A percentile compares a stretch with the other conserved stretches of the same genome.
Evolutionary conservation across 768 basidiomycete genomes (phyloP).

Genomic region (Suillus occidentalis): DNA sequence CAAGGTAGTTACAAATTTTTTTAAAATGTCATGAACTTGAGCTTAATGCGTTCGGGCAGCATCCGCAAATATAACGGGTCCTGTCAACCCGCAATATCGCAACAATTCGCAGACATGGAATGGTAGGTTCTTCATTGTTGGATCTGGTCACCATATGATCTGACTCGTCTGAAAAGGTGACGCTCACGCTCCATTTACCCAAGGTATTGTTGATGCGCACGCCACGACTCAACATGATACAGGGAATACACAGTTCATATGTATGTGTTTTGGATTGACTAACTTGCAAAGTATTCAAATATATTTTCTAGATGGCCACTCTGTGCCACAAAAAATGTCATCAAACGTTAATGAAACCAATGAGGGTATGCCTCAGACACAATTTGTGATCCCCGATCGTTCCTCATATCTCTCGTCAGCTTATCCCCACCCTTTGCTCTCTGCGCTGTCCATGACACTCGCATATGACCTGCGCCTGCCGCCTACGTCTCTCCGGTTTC

Average conservation of each 20-base stretch:
- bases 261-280: not conserved
- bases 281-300: not conserved
- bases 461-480: slow-evolving; percentile 6
- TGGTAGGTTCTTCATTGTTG: not conserved
- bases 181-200: not conserved
- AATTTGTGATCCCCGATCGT: not conserved
- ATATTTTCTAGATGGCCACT: not conserved
- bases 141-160: not conserved
- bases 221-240: not conserved
- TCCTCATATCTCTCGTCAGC: not conserved
- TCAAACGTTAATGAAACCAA: not conserved
- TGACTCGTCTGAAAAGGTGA: not conserved
- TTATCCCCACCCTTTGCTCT: not conserved
- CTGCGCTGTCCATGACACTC: not conserved
- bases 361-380: not conserved
- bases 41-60: not conserved
- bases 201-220: not conserved
- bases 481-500: not conserved
- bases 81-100: not conserved
- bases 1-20: not conserved
- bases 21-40: not conserved
- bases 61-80: not conserved
- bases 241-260: not conserved
- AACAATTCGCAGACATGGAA: not conserved
- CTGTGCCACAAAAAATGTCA: not conserved